Base-by-base conservation (phyloP, 345 rosid species). In the Ricinus communis region DNA sequence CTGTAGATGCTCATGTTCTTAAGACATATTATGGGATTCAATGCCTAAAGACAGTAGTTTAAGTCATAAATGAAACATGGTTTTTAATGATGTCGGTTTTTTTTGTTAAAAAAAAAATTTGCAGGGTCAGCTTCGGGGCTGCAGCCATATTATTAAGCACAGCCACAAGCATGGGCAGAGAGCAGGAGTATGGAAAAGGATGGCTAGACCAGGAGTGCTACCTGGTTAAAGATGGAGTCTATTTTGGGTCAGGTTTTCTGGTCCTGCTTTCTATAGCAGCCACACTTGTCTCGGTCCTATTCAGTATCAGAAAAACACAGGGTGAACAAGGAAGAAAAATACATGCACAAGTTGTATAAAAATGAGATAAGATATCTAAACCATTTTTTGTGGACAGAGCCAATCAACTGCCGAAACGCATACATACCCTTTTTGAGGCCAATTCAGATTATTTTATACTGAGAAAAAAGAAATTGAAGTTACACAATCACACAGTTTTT, bases 161-260 rank as follows among this genome's bases (percentile, higher is more conserved):
- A 10, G 88, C 91, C 58, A 84, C 86, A 19, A 93, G 90, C 66
- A 91, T 93, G 93, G 89, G 87, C 87, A 77, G 76, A 65, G 64
- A n/a, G 61, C 98, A 93, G 64, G 28, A 62, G 1, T 93, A 87
- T 46, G 89, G 96, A 8, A 71, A 74, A 68, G 98, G 96, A 25
- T 91, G 98, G 98, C 56, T 91, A 12, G 83, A 88, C 9, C 80
- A 79, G 18, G 86, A 89, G 24, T 93, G 98, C 77, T 93, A 89
- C 70, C 38, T 84, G 2, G 94, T 89, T 52, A 91, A 74, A 62
- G 81, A 79, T 21, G 93, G 96, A 3, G 80, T 91, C 47, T 93
- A 69, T 55, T 33, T 81, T 43, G 84, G 82, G 21, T 86, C 96
- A 0, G 91, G 88, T 1, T 59, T 75, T 7, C 68, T 88, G 30